Base-by-base conservation (phyloP, 2,329 filamentous ascomycete species). In the Penicillium sp. region DNA sequence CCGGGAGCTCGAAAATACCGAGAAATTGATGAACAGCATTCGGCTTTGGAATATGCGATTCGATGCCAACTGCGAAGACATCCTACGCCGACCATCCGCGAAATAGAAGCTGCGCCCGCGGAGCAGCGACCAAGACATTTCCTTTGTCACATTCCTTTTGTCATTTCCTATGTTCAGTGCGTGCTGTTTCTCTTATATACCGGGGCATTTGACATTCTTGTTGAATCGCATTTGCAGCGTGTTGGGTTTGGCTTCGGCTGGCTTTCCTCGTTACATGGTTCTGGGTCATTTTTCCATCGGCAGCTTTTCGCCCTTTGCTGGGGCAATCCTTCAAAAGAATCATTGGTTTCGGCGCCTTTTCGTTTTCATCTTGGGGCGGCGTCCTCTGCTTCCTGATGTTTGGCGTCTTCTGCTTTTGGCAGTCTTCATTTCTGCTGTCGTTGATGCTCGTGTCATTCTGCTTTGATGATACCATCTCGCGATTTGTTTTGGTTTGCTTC, bases 51-150 rank as follows among this genome's bases (percentile, higher is more conserved):
- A 85, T 64, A 79, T 93, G 68, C 84, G 90, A 31, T 98, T 95
- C 65, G 88, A 95, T 58, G 86, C 85, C 64, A 95, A 96, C 73
- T 95, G 88, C 68, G 86, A 94, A 57, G 85, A 90, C 17, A 90
- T 96, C 52, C 72, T 96, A 42, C 71, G 72, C 46, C 62, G 72
- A 50, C 73, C 75, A 39, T 61, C 61, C 31, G 56, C 61, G 35
- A 60, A 56, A 37, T 69, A 62, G 51, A 33, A 10, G 25, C 23
- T 15, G 23, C 15, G 25, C 10, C 18, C 18, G 12, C 25, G 25
- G 25, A n/a, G 25, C 25, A 27, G 10, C 25, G n/a, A 4, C 25
- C 25, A 5, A n/a, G 25, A 4, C 4, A 27, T 27, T 38, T 38
- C n/a, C 3, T 35, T 23, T 26, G 25, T 14, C 28, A 30, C 28